Evolutionary conservation across 306 rosid genomes (phyloP), one percentile per base, ranked within the genome.

Genomic region (Malus orientalis): DNA sequence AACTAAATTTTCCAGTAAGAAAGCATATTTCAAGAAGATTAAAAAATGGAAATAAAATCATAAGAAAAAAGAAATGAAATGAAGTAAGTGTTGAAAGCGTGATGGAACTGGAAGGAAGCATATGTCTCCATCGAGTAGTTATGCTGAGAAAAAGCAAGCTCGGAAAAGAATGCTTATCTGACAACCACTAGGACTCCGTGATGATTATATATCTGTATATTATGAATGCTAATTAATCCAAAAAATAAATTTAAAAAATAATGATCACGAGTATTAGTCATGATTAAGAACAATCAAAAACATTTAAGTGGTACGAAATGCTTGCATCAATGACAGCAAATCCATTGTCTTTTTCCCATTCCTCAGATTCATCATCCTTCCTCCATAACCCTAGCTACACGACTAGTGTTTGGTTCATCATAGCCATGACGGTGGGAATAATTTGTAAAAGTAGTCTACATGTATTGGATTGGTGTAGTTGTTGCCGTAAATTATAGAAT

Each of bases 181-280:
- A 36, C 70, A 66, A 33, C 49, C 70, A 66, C 70, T 36, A 2
- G 2, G 4, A 66, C 49, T 20, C 51, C 67, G 78, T 70, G 25
- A 78, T 78, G 59, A 71, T 71, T 71, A 62, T 33, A 15, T 25
- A 66, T 45, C 15, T 58, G 33, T 23, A 27, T 77, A 19, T 51
- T 16, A 51, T 51, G 55, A 51, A 51, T 51, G 70, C 54, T 16
- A 75, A 70, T 75, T 29, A 75, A 75, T 75, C 72, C 55, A 69
- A 75, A 22, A 15, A 30, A 64, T 33, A 32, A 53, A 49, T 38
- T 47, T 2, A 40, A 75, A n/a, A 75, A 22, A 38, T 57, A 15
- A 59, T 27, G 0, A 32, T n/a, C 15, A 58, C 10, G 18, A 65
- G 11, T 32, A 51, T 16, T 6, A 15, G 55, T 10, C n/a, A 81